phyloP scores from a whole-genome alignment of 176 grass and related monocot species.

The Cenchrus purpureus region DNA sequence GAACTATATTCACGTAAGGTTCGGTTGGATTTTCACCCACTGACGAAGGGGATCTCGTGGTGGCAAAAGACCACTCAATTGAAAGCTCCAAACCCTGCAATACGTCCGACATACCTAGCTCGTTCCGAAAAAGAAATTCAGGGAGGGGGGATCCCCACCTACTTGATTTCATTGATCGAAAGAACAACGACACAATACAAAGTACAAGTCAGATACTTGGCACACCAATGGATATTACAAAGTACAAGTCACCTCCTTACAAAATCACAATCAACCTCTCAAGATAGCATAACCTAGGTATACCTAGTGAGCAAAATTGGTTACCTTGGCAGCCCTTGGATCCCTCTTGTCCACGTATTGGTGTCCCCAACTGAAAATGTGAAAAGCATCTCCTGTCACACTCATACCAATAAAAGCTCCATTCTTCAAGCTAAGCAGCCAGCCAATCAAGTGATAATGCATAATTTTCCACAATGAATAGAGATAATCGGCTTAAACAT shows the following conservation, averaged over 20 bases:
- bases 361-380: neutral
- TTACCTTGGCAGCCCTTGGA: neutral
- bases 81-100: neutral
- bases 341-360: neutral
- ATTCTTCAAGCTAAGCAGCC: neutral
- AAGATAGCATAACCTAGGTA: neutral
- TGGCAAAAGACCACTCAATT: neutral
- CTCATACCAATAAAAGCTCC: slow-evolving; percentile 35
- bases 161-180: too few relatives aligned
- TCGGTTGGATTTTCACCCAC: neutral
- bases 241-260: too few relatives aligned
- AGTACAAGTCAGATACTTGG: too few relatives aligned
- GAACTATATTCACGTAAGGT: too few relatives aligned
- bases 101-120: neutral
- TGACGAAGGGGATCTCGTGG: neutral
- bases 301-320: neutral
- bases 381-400: slow-evolving; percentile 37
- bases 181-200: too few relatives aligned
- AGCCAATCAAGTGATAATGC: neutral
- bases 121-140: neutral
- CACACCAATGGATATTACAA: too few relatives aligned
- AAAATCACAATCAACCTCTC: neutral
- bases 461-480: neutral
- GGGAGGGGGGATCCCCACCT: too few relatives aligned
- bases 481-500: neutral